Conservation (phyloP, 2,329 filamentous ascomycete species). For the Endocalyx cinctus region DNA sequence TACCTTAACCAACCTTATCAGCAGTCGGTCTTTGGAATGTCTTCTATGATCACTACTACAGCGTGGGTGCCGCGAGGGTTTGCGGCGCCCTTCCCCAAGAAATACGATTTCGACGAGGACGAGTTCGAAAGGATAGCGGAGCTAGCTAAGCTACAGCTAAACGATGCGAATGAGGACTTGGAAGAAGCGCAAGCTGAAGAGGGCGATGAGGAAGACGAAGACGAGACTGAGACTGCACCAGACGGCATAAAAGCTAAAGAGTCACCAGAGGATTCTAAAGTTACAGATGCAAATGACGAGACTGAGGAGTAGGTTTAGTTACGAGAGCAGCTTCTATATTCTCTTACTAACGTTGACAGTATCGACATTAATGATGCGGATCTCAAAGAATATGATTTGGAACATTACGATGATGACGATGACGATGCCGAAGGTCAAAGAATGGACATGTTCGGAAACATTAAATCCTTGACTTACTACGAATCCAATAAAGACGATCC, state of each 20-base stretch:
- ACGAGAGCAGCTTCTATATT: slow-evolving; percentile 9
- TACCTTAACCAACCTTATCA: not conserved
- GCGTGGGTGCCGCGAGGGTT: slow-evolving; percentile 74
- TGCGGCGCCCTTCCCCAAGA: slow-evolving; percentile 69
- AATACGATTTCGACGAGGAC: slow-evolving; percentile 70
- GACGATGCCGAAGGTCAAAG: slow-evolving; percentile 64
- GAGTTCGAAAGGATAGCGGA: slow-evolving; percentile 73
- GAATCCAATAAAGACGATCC: slow-evolving; percentile 92
- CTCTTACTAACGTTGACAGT: slow-evolving; percentile 31
- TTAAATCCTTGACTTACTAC: slow-evolving; percentile 91
- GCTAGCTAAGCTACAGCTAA: slow-evolving; percentile 73
- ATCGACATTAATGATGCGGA: slow-evolving; percentile 69
- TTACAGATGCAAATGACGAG: slow-evolving; percentile 11
- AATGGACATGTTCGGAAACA: slow-evolving; percentile 91
- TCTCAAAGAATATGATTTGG: slow-evolving; percentile 91
- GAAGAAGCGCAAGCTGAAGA: slow-evolving; percentile 60
- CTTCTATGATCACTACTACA: slow-evolving; percentile 72
- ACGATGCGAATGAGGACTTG: slow-evolving; percentile 86
- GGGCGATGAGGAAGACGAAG: slow-evolving; percentile 13
- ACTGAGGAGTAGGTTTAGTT: slow-evolving; percentile 15
- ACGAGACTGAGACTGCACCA: not conserved
- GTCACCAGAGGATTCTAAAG: slow-evolving; percentile 1
- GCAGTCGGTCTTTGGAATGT: slow-evolving; percentile 31
- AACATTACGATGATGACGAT: slow-evolving; percentile 88
- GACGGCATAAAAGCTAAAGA: not conserved